Evolutionary conservation across 2,329 filamentous ascomycete species (phyloP).

Genomic region (Colletotrichum magnum): DNA sequence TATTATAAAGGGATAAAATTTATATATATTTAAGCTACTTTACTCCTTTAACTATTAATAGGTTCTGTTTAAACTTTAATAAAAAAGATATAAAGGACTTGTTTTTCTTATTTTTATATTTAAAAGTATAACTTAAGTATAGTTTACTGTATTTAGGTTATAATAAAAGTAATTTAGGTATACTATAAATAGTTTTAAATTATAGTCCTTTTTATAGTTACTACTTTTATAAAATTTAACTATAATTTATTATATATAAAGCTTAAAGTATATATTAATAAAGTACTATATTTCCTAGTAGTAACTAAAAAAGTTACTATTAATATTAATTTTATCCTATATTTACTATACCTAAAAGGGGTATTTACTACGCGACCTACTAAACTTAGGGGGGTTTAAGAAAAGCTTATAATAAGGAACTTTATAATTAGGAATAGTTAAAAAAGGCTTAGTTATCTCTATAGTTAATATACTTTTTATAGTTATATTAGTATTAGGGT

Average conservation of each 20-base stretch:
- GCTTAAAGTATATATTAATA: neutral
- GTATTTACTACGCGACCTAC: neutral
- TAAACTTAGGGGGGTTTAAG: neutral
- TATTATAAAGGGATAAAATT: neutral
- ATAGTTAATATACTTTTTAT: neutral
- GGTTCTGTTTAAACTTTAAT: neutral
- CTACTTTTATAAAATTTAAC: neutral
- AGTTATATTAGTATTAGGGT: neutral
- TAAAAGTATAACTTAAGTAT: neutral
- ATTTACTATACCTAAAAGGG: conserved; percentile 1
- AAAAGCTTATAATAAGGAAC: neutral
- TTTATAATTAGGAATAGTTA: neutral
- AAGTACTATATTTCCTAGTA: neutral
- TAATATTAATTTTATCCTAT: neutral
- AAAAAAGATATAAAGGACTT: neutral
- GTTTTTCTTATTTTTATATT: neutral
- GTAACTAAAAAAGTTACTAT: neutral
- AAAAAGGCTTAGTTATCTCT: neutral
- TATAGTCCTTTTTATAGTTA: neutral
- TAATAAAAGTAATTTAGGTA: neutral
- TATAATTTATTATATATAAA: neutral
- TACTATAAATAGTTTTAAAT: neutral
- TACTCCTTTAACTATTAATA: neutral
- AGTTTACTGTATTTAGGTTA: neutral
- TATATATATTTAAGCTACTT: neutral